These are phyloP conservation scores for Phytophthora palmivora DNA, from an alignment of 352 stramenopile genomes.

Conservation along the genomic window DNA sequence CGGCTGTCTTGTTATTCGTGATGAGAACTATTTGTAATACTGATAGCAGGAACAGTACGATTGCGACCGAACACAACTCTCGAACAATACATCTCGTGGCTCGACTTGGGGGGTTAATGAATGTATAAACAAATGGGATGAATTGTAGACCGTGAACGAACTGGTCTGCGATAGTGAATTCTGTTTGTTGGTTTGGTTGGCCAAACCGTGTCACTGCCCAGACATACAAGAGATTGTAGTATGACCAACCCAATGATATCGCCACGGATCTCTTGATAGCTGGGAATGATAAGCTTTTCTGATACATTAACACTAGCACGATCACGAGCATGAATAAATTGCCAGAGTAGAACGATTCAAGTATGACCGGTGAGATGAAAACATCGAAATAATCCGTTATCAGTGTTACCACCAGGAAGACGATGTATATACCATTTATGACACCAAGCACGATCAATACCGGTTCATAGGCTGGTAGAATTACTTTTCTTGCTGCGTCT, in stretches of 20 bases:
- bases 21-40: constrained; percentile 28
- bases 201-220: constrained; percentile 22
- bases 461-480: constrained; percentile 54
- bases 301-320: too few relatives aligned
- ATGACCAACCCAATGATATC: constrained; percentile 35
- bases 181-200: constrained; percentile 9
- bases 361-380: too few relatives aligned
- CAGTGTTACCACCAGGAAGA: constrained; percentile 34
- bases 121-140: constrained; percentile 39
- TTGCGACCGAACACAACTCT: constrained; percentile 27
- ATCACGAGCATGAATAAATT: too few relatives aligned
- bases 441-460: constrained; percentile 41
- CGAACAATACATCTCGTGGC: constrained; percentile 41
- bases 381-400: too few relatives aligned
- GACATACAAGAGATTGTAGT: constrained; percentile 37
- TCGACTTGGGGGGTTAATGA: constrained; percentile 40
- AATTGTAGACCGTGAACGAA: constrained; percentile 27
- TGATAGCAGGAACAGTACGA: constrained; percentile 30
- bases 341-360: too few relatives aligned
- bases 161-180: constrained; percentile 17
- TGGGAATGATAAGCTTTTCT: too few relatives aligned
- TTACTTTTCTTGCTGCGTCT: constrained; percentile 41
- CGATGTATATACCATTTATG: constrained; percentile 36
- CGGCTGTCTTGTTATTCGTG: constrained; percentile 24
- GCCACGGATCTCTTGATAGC: constrained; percentile 35